A percentile compares a stretch with the other conserved stretches of the same genome.
Conservation (phyloP, 140 eudicot genomes). For the Stevia rebaudiana region DNA sequence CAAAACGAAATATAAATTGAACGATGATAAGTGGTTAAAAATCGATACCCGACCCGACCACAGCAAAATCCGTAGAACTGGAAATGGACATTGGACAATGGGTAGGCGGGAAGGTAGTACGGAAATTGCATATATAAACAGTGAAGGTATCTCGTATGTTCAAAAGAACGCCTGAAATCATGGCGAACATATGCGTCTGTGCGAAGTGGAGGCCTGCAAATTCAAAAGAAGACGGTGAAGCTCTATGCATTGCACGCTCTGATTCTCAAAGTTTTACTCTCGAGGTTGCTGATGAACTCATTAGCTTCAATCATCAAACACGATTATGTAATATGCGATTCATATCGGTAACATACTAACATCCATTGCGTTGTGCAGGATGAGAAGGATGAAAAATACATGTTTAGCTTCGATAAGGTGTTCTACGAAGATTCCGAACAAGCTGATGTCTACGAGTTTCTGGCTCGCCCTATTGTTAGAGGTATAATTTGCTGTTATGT, state of each 20-base stretch:
- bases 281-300: conserved; percentile 43
- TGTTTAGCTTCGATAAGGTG: conserved; percentile 68
- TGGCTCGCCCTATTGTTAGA: conserved; percentile 66
- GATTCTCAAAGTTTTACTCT: conserved; percentile 59
- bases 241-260: conserved; percentile 42
- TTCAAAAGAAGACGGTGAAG: conserved; percentile 48
- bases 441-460: conserved; percentile 59
- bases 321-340: neutral
- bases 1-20: no score
- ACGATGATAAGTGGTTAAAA: no score
- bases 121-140: no score
- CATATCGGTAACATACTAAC: neutral
- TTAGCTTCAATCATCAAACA: neutral
- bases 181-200: conserved; percentile 61
- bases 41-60: no score
- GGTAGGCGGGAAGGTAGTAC: no score
- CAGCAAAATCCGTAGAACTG: no score
- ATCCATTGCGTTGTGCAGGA: conserved; percentile 40
- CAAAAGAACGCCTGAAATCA: conserved; percentile 15
- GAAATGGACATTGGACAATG: no score
- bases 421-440: conserved; percentile 77
- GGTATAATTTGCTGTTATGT: conserved; percentile 33
- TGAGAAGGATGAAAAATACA: conserved; percentile 62
- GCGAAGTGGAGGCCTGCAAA: conserved; percentile 69
- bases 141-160: neutral